These are phyloP conservation scores for Chamaecyparis obtusa DNA, from an alignment of 75 land plant species.

Conservation along the genomic window DNA sequence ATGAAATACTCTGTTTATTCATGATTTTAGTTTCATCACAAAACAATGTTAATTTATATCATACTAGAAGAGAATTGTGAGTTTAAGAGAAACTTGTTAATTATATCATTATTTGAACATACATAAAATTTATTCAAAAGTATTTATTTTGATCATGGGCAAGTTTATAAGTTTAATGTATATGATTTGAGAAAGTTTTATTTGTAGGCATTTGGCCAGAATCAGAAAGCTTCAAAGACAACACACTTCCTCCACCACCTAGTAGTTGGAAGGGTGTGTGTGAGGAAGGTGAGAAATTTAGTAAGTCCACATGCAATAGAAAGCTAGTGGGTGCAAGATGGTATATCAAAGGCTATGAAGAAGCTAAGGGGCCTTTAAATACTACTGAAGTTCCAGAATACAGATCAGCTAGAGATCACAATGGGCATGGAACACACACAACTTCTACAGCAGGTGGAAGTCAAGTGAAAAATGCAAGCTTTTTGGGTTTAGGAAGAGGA, in stretches of 20 bases:
- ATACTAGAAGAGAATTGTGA: too few species aligned
- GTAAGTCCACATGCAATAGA: slow-evolving; percentile 45
- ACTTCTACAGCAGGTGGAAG: slow-evolving; percentile 60
- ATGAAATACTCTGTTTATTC: too few species aligned
- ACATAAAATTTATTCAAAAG: background rate
- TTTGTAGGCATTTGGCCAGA: slow-evolving; percentile 83
- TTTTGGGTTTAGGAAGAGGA: slow-evolving; percentile 40
- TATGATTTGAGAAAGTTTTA: background rate
- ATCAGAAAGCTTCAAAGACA: slow-evolving; percentile 61
- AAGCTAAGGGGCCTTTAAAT: slow-evolving; percentile 29
- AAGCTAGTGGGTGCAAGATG: slow-evolving; percentile 70
- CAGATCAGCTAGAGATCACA: slow-evolving; percentile 54
- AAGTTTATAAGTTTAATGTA: background rate
- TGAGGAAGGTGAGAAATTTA: slow-evolving; percentile 42
- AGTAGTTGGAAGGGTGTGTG: slow-evolving; percentile 71
- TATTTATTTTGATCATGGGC: background rate
- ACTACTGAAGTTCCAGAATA: slow-evolving; percentile 23
- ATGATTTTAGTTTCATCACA: too few species aligned
- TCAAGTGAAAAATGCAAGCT: slow-evolving; percentile 20
- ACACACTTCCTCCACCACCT: slow-evolving; percentile 42
- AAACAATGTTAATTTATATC: too few species aligned
- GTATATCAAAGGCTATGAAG: slow-evolving; percentile 54
- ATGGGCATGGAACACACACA: slow-evolving; percentile 81
- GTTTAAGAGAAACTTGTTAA: too few species aligned
- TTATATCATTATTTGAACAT: background rate